Conservation (phyloP, 2,329 filamentous ascomycete species). For the Epichloe aotearoae region DNA sequence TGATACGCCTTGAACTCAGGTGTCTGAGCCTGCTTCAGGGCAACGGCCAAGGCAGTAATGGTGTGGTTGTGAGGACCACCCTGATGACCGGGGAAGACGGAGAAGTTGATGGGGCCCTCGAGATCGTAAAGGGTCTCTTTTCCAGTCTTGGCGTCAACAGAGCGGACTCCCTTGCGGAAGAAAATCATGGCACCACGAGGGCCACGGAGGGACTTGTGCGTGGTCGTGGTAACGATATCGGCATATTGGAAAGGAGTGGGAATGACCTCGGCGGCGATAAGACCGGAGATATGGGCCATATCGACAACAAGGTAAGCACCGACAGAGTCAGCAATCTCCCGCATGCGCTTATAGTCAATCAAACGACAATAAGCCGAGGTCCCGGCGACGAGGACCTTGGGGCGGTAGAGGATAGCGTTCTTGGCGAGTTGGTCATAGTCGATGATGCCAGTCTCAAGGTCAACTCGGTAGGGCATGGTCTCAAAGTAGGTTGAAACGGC, state of each 20-base stretch:
- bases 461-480: constrained; percentile 90
- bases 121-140: constrained; percentile 87
- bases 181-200: constrained; percentile 99
- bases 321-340: constrained; percentile 84
- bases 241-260: constrained; percentile 85
- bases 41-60: constrained; percentile 91
- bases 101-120: constrained; percentile 94
- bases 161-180: constrained; percentile 93
- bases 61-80: constrained; percentile 99
- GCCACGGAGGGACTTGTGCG: constrained; percentile 96
- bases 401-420: constrained; percentile 81
- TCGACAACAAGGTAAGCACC: constrained; percentile 93
- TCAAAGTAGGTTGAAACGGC: constrained; percentile 98
- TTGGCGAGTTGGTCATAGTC: constrained; percentile 91
- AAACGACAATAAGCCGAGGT: constrained; percentile 97
- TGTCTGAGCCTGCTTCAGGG: constrained; percentile 82
- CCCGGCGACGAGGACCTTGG: constrained; percentile 90
- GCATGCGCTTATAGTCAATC: constrained; percentile 95
- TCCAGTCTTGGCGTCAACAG: constrained; percentile 77
- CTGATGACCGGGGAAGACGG: constrained; percentile 97
- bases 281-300: constrained; percentile 97
- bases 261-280: constrained; percentile 86
- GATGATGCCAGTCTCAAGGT: constrained; percentile 84
- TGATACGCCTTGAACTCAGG: constrained; percentile 93
- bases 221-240: constrained; percentile 95